A percentile compares a stretch with the other conserved stretches of the same genome.
Conservation (phyloP, 352 stramenopile species). For the Pythium insidiosum region DNA sequence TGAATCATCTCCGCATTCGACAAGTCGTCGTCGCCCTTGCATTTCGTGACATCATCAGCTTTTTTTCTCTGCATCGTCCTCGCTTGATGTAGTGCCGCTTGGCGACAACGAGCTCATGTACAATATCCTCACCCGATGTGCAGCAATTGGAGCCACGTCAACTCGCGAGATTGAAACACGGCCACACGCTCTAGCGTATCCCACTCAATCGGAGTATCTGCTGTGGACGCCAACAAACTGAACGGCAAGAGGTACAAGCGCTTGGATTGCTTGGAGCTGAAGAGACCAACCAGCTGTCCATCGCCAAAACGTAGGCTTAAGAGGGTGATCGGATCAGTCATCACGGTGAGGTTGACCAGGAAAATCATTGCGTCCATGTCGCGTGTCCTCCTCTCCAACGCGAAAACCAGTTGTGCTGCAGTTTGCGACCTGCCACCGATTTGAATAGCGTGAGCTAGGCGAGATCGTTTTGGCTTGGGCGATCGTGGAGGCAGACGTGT, state of each 20-base stretch:
- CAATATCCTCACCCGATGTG: not conserved
- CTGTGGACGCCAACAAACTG: not conserved
- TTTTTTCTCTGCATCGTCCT: no score
- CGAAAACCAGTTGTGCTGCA: no score
- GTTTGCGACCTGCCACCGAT: no score
- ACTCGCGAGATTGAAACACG: not conserved
- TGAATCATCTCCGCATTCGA: no score
- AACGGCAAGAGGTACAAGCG: not conserved
- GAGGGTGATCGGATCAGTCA: not conserved
- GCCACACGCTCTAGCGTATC: not conserved
- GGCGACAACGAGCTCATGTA: no score
- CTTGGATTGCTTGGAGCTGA: not conserved
- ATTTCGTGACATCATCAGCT: no score
- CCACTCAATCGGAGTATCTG: not conserved
- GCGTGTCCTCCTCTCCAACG: not conserved
- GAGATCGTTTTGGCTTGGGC: not conserved
- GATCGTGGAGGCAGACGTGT: no score
- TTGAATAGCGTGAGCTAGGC: no score
- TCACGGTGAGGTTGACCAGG: not conserved
- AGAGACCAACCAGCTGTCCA: not conserved
- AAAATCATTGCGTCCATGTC: not conserved
- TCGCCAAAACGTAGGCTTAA: not conserved
- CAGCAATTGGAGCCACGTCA: not conserved
- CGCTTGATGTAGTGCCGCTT: no score
- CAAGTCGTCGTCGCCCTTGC: no score